Conservation (phyloP, 2,329 filamentous ascomycete species). For the Immersiporthe knoxdaviesiana region DNA sequence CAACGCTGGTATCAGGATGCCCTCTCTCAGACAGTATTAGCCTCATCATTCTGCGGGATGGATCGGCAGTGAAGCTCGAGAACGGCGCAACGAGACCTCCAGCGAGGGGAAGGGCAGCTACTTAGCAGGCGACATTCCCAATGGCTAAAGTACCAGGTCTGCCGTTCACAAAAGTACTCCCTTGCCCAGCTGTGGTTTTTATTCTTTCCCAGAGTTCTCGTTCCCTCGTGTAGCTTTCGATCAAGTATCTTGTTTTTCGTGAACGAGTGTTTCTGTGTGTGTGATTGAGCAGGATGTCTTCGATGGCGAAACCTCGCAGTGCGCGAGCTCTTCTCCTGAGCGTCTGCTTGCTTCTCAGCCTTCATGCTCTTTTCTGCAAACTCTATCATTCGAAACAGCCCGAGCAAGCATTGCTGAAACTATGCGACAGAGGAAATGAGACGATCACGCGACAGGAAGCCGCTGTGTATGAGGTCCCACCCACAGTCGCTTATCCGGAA, state of each 20-base stretch:
- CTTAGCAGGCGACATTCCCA: neutral
- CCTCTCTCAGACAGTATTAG: neutral
- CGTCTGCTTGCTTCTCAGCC: neutral
- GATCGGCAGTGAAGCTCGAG: neutral
- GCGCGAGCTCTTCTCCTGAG: neutral
- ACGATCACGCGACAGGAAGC: neutral
- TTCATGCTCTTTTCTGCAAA: slow-evolving; percentile 1
- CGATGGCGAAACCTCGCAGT: neutral
- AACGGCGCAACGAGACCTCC: neutral
- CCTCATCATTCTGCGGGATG: neutral
- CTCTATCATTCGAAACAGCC: neutral
- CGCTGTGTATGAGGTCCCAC: neutral
- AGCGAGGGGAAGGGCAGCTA: neutral
- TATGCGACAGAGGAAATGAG: neutral
- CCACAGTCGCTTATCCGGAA: neutral
- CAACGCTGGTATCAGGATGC: neutral
- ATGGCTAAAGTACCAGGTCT: neutral
- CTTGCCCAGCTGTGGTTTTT: neutral
- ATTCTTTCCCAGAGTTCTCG: neutral
- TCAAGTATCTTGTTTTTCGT: neutral
- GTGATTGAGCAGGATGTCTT: neutral
- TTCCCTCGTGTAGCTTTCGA: neutral
- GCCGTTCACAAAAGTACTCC: neutral
- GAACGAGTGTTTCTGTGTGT: neutral
- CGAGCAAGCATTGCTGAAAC: neutral